Base-by-base conservation (phyloP, 352 stramenopile species). In the Phytophthora lateralis region DNA sequence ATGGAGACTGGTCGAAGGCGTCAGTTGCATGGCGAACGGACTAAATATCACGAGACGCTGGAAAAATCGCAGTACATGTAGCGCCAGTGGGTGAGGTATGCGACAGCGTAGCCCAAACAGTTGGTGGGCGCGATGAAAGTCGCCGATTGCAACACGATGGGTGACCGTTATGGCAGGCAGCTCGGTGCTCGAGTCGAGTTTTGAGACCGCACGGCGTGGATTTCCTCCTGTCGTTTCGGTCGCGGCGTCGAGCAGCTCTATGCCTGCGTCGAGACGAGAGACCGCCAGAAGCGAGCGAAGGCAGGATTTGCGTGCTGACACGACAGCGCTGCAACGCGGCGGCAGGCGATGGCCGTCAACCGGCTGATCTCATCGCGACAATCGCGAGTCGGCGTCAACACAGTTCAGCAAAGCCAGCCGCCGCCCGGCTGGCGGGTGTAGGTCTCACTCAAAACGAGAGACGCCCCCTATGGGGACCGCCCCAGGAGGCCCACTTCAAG, bases 321-420 rank as follows among this genome's bases (percentile, higher is more conserved):
- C 6, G 26, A 2, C 26, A 29, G 26, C 26, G 26, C 41, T 37
- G 49, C 52, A 60, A 60, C 52, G 43, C 41, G 47, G 10, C 30
- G 32, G 26, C 20, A 15, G 29, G 17, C 24, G 42, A 60, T 60
- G 20, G 32, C 54, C 30, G 43, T 61, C 51, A 44, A 55, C 47
- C 26, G 29, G 30, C 47, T 55, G 48, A 55, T 55, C 47, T 34
- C 49, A 57, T 15, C 15, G 24, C 26, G 50, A 35, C 17, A 57
- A 44, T 18, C 15, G 50, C 27, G 49, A 56, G 42, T 46, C 24
- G 54, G 43, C 54, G 43, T 62, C 54, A 62, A 55, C 54, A 62
- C 20, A 14, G 54, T 61, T 54, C 54, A 41, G 30, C 54, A 20
- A 41, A 55, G n/a, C 39, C 52, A 50, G 52, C 27, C 20, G 51